Percentiles rank a stretch among this genome's conserved stretches.
These are phyloP conservation scores for Coemansia javaensis DNA, from an alignment of 192 early-diverging fungal species.

Conservation along the genomic window DNA sequence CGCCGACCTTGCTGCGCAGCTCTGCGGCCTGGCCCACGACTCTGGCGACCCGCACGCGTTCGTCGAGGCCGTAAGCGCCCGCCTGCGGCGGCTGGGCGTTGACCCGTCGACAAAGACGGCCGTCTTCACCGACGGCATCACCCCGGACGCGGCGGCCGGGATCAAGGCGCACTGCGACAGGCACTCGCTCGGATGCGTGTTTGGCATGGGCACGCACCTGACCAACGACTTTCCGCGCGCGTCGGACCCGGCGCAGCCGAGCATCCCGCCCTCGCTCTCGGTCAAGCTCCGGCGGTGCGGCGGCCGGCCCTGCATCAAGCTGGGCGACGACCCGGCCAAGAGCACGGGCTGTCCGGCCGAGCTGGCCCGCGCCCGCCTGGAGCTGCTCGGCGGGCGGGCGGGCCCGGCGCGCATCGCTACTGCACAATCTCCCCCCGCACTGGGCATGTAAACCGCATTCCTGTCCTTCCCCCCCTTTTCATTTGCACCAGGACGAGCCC, in stretches of 20 bases:
- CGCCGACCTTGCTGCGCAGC: conserved; percentile 46
- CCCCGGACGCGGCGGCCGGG: conserved; percentile 47
- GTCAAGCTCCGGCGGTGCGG: conserved; percentile 64
- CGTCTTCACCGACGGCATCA: conserved; percentile 69
- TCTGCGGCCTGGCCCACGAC: conserved; percentile 65
- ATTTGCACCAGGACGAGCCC: no score
- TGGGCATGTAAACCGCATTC: no score
- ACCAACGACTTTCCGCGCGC: conserved; percentile 62
- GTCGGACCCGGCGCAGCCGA: conserved; percentile 17
- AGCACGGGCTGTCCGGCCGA: conserved; percentile 54
- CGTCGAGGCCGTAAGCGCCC: conserved; percentile 52
- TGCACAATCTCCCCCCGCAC: no score
- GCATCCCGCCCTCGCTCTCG: conserved; percentile 65
- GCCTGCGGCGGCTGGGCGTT: conserved; percentile 56
- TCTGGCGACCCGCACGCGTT: conserved; percentile 65
- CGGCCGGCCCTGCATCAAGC: conserved; percentile 59
- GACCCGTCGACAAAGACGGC: conserved; percentile 59
- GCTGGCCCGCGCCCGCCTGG: conserved; percentile 51
- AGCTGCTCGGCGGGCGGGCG: no score
- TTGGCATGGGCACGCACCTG: conserved; percentile 73
- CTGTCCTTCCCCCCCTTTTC: no score
- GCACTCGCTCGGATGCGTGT: conserved; percentile 51
- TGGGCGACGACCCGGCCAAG: conserved; percentile 65
- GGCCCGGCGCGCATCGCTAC: no score
- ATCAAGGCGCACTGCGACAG: conserved; percentile 48